Evolutionary conservation across 164 flowering plant genomes (phyloP).

Genomic region (Magnolia sinica): DNA sequence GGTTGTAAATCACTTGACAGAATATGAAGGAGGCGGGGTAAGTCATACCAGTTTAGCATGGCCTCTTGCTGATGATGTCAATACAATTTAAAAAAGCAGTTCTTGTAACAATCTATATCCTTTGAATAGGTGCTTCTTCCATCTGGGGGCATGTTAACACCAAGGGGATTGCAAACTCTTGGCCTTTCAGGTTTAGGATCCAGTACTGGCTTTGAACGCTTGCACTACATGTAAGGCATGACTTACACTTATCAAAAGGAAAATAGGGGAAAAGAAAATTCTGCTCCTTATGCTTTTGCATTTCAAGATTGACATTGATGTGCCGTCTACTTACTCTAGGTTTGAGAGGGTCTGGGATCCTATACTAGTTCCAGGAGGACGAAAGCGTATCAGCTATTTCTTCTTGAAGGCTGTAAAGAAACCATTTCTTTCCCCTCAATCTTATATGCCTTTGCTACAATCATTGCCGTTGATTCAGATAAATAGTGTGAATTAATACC

Average conservation of each 20-base stretch:
- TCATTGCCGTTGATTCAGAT: background rate
- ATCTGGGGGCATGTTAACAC: conserved; percentile 87
- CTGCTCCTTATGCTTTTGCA: conserved; percentile 1
- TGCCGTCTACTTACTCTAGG: conserved; percentile 34
- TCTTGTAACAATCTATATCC: background rate
- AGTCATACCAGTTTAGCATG: conserved; percentile 19
- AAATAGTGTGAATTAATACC: background rate
- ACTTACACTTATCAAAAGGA: background rate
- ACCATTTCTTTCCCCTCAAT: background rate
- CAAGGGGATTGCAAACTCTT: conserved; percentile 74
- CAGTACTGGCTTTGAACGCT: conserved; percentile 89
- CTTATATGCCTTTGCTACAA: background rate
- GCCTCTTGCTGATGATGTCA: background rate
- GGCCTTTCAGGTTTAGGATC: conserved; percentile 83
- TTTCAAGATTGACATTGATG: conserved; percentile 7
- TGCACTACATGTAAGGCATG: conserved; percentile 78
- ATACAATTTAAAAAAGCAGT: background rate
- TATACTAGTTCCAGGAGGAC: conserved; percentile 61
- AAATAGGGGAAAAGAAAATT: background rate
- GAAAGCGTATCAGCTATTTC: conserved; percentile 60
- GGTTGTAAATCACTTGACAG: conserved; percentile 67
- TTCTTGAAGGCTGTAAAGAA: conserved; percentile 79
- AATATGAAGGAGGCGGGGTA: conserved; percentile 83
- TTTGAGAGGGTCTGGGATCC: conserved; percentile 98
- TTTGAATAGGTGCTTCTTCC: conserved; percentile 72